Evolutionary conservation across 192 early-diverging fungal genomes (phyloP).

Genomic region (Oehlia diaphana): DNA sequence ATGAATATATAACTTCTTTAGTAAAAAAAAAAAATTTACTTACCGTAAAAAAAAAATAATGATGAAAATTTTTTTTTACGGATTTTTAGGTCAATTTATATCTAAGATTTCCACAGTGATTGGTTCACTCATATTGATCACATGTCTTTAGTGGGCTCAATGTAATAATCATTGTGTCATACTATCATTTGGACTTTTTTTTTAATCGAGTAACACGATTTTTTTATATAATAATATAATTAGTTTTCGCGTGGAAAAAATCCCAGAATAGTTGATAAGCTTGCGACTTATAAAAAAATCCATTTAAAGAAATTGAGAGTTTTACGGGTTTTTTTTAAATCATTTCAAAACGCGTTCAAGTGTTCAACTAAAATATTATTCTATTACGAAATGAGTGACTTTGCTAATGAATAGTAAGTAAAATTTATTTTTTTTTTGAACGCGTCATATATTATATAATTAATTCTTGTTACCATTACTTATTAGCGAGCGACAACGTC

Average conservation of each 20-base stretch:
- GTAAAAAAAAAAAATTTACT: neutral
- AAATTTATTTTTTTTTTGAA: neutral
- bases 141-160: no score
- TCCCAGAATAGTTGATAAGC: neutral
- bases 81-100: neutral
- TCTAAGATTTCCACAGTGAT: neutral
- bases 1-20: neutral
- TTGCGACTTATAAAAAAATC: neutral
- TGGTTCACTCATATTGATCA: no score
- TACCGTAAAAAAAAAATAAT: neutral
- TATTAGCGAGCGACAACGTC: constrained; percentile 37
- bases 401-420: constrained; percentile 4
- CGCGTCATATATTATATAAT: constrained; percentile 3
- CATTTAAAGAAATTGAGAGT: neutral
- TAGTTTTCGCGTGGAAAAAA: neutral
- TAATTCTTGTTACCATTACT: neutral
- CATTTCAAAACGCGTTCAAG: neutral
- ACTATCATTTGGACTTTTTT: no score
- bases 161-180: no score
- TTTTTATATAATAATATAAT: no score
- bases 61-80: neutral
- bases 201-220: no score
- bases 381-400: neutral
- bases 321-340: neutral
- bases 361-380: neutral